A percentile compares a stretch with the other conserved stretches of the same genome.
Conservation (phyloP, 2,329 filamentous ascomycete species). For the Phialophora macrospora region DNA sequence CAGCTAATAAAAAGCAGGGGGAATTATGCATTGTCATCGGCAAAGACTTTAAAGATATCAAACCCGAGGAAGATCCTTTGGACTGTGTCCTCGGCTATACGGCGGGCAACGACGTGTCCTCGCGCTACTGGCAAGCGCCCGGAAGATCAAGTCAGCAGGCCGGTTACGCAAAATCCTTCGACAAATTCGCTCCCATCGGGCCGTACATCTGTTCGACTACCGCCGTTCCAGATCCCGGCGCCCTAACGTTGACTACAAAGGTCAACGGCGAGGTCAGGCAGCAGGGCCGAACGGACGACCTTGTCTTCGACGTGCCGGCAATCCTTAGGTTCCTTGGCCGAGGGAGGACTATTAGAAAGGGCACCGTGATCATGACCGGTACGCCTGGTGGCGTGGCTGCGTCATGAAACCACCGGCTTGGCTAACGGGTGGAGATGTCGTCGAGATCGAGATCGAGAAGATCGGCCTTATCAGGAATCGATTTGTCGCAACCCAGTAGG, state of each 20-base stretch:
- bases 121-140: conserved; percentile 1
- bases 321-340: too few species aligned
- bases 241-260: background rate
- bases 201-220: conserved; percentile 8
- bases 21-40: too few species aligned
- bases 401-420: conserved; percentile 46
- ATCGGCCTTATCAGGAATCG: too few species aligned
- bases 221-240: background rate
- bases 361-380: conserved; percentile 48
- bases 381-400: conserved; percentile 50
- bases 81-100: conserved; percentile 3
- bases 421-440: conserved; percentile 27
- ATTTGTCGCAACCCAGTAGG: too few species aligned
- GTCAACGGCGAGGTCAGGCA: conserved; percentile 3
- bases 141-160: conserved; percentile 8
- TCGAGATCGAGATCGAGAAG: too few species aligned
- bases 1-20: too few species aligned
- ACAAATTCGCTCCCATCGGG: background rate
- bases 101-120: too few species aligned
- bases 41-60: too few species aligned
- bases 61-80: too few species aligned
- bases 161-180: background rate
- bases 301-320: background rate
- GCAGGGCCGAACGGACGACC: background rate
- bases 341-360: conserved; percentile 37